phyloP scores from a whole-genome alignment of 306 rosid species.

The Cicer chorassanicum region DNA sequence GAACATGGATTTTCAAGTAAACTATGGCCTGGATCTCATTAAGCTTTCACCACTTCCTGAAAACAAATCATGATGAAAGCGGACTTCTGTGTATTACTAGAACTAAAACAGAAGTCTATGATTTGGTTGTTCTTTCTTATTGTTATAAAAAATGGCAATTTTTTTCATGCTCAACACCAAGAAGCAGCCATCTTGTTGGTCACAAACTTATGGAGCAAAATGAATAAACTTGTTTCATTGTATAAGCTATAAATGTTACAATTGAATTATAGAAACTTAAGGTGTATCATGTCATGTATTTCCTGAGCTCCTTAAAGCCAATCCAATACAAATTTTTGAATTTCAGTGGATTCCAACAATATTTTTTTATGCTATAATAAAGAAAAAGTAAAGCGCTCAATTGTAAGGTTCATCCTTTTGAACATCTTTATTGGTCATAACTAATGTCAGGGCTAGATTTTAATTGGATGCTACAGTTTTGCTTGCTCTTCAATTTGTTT shows the following conservation, averaged over 20 bases:
- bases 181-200: background rate
- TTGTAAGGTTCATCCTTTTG: background rate
- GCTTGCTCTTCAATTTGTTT: background rate
- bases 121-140: constrained; percentile 25
- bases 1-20: constrained; percentile 74
- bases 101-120: background rate
- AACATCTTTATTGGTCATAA: constrained; percentile 31
- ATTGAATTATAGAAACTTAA: constrained; percentile 13
- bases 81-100: constrained; percentile 21
- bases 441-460: background rate
- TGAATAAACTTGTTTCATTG: constrained; percentile 21
- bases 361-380: constrained; percentile 1
- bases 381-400: constrained; percentile 8
- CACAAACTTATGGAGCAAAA: constrained; percentile 11
- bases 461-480: constrained; percentile 12
- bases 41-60: constrained; percentile 30
- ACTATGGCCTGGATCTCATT: constrained; percentile 61
- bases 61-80: constrained; percentile 13
- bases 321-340: background rate
- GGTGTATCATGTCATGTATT: constrained; percentile 19
- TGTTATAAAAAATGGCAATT: background rate
- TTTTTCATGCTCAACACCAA: constrained; percentile 17
- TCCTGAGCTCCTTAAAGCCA: constrained; percentile 13
- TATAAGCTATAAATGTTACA: constrained; percentile 20
- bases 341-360: constrained; percentile 1